phyloP scores from a whole-genome alignment of 768 basidiomycete genomes.

The Naganishia onofrii region DNA sequence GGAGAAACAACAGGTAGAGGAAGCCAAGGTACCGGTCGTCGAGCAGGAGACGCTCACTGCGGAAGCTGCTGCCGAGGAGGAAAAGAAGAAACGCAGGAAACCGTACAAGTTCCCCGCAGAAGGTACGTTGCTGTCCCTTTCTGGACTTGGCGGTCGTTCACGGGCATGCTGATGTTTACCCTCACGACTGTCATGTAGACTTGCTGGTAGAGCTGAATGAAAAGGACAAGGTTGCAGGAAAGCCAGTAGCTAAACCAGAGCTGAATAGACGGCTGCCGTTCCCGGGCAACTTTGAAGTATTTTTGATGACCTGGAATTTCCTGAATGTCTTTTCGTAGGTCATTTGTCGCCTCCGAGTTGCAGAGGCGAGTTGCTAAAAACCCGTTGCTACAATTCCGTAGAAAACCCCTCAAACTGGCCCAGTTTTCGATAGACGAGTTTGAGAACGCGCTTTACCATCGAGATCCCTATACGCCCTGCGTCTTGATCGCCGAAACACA shows the following conservation, averaged over 20 bases:
- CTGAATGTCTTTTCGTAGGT: conserved; percentile 84
- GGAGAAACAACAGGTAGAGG: conserved; percentile 33
- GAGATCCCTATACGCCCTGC: conserved; percentile 64
- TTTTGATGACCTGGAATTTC: conserved; percentile 92
- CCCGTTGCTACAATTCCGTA: conserved; percentile 47
- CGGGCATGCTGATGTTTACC: background rate
- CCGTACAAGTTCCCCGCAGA: conserved; percentile 49
- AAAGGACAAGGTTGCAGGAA: conserved; percentile 38
- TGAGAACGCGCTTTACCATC: conserved; percentile 79
- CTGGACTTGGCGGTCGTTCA: background rate
- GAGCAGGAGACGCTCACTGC: conserved; percentile 33
- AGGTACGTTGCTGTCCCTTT: conserved; percentile 37
- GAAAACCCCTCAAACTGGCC: conserved; percentile 82
- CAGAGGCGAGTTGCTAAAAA: conserved; percentile 7
- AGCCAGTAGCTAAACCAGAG: conserved; percentile 35
- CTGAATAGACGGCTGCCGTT: conserved; percentile 44
- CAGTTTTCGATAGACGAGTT: conserved; percentile 89
- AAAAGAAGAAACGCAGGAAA: conserved; percentile 41
- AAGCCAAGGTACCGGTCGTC: conserved; percentile 23
- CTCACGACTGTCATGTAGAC: conserved; percentile 34
- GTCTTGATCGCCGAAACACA: conserved; percentile 81
- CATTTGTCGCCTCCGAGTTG: conserved; percentile 2
- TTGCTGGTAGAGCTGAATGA: conserved; percentile 43
- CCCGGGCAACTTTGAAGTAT: conserved; percentile 65
- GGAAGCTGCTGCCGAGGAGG: conserved; percentile 34